Evolutionary conservation across 441 rosid species (phyloP), one percentile per base, ranked within the genome.

Genomic region (Adansonia gregorii): DNA sequence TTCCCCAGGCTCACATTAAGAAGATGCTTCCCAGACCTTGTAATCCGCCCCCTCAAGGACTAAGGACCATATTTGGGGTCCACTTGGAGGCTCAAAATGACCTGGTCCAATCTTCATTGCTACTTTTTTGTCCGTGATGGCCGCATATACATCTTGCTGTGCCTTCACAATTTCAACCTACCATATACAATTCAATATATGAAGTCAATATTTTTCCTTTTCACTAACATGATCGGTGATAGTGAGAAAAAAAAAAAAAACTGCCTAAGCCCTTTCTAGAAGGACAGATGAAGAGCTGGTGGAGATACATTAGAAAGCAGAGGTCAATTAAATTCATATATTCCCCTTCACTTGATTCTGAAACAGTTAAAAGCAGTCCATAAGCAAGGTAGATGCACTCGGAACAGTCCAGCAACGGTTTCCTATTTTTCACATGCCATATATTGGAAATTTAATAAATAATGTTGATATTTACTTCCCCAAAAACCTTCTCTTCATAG

Each of bases 101-200:
- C 97, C 98, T 43, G 98, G 98, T 69, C 98, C 98, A 11, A 95
- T 91, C 88, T 95, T 93, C 90, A 95, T 78, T 14, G 93, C 93
- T 61, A 93, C 89, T 74, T 88, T 94, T n/a, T 88, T 86, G 31
- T 94, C 95, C 0, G 90, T 79, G 63, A 91, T 84, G 52, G 98
- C 97, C 0, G 97, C 98, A 61, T 94, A 94, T 5, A 92, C 94
- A 73, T 92, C 97, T 79, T 92, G 85, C 79, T 90, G 93, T 8
- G 87, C 95, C 87, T 89, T 92, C 7, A 82, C 81, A 78, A 94
- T 92, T 72, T 88, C 75, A 65, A 92, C 88, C 98, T 94, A 76
- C 39, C 52, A 79, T 64, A 61, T 49, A 65, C 17, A 35, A 35
- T 35, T 35, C 41, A 35, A 35, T 35, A 35, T 4, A 35, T 35